Base-by-base conservation (phyloP, 108 stramenopile genomes). In the Nitzschia putrida region DNA sequence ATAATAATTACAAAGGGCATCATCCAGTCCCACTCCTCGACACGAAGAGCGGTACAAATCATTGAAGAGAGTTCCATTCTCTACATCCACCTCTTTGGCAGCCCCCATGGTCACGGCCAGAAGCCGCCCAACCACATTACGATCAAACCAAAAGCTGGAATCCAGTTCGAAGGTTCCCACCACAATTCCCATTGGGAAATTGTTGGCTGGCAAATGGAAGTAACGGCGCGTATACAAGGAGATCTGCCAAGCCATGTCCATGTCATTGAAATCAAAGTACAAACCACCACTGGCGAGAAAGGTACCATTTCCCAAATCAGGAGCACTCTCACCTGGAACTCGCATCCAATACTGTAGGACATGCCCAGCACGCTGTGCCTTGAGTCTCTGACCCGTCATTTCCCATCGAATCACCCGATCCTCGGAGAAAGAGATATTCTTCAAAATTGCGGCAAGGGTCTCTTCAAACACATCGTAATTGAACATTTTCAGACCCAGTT, bases 81-180 rank as follows among this genome's bases (percentile, higher is more conserved):
- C 16, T 8, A 44, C 50, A n/a, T 68, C 42, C 9, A 63, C n/a
- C 29, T 34, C 29, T 53, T 73, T 54, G 22, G 78, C 47, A 40
- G 60, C 53, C n/a, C 74, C 71, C 23, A 71, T 58, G 13, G 76
- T 29, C 12, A 81, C 67, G 14, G 74, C 68, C 43, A 80, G 18
- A 21, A 73, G 57, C 22, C 68, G 38, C 9, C 71, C 76, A 5
- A 72, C 43, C 7, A 82, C 71, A 37, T 77, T 82, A 12, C 76
- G 61, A 53, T 70, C 64, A n/a, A 42, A 47, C 76, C 76, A 82
- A 25, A 56, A 76, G 16, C 63, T 57, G 9, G 49, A 54, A 16
- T 44, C 54, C 44, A 81, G 40, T 43, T 81, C 75, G 58, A 76
- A 81, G 7, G 80, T 73, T 18, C 80, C 74, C 20, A 63, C 80